phyloP scores from a whole-genome alignment of 2,329 filamentous ascomycete genomes.

The Didymella glomerata region DNA sequence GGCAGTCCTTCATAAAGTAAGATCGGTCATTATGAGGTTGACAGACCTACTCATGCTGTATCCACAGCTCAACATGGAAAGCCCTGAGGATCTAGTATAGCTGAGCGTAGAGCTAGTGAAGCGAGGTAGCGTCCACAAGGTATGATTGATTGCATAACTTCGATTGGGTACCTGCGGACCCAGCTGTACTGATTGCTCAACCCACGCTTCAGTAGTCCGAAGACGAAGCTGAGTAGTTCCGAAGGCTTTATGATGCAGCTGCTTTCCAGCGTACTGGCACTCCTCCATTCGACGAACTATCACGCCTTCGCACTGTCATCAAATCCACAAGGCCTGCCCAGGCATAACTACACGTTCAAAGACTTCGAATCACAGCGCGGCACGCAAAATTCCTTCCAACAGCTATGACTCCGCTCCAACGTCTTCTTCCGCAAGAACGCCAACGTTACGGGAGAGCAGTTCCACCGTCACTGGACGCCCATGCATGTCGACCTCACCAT shows the following conservation, averaged over 20 bases:
- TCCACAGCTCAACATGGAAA: background rate
- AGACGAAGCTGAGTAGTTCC: too few relatives aligned
- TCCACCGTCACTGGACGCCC: slow-evolving; percentile 27
- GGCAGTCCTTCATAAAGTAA: background rate
- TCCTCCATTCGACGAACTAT: background rate
- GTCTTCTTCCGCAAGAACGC: slow-evolving; percentile 19
- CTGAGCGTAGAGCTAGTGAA: too few relatives aligned
- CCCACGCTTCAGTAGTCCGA: too few relatives aligned
- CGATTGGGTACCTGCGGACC: too few relatives aligned
- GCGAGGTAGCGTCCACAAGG: too few relatives aligned
- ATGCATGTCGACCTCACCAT: slow-evolving; percentile 27
- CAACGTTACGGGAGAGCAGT: slow-evolving; percentile 16
- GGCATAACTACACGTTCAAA: slow-evolving; percentile 12
- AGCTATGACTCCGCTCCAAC: slow-evolving; percentile 14
- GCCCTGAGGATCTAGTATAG: background rate
- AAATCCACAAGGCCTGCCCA: too few relatives aligned
- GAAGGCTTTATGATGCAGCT: too few relatives aligned
- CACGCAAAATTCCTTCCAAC: background rate
- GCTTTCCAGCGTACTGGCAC: too few relatives aligned
- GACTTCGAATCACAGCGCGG: slow-evolving; percentile 3
- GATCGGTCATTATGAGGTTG: too few relatives aligned
- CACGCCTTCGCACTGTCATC: background rate
- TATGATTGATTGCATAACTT: too few relatives aligned
- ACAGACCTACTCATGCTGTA: background rate
- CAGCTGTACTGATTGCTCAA: too few relatives aligned